A percentile compares a stretch with the other conserved stretches of the same genome.
Conservation (phyloP, 2,329 filamentous ascomycete species). For the Scytalidium sp. region DNA sequence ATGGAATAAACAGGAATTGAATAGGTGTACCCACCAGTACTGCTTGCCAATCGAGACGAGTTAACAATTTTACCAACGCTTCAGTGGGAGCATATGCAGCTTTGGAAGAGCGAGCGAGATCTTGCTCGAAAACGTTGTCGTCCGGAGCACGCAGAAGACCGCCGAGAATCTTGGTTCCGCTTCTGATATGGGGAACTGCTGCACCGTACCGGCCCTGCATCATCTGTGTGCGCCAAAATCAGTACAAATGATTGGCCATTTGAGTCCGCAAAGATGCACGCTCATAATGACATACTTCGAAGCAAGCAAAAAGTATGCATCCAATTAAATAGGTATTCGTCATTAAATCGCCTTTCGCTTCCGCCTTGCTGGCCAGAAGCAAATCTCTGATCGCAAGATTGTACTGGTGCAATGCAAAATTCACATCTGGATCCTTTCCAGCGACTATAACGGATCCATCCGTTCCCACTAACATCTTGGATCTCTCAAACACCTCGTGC, state of each 20-base stretch:
- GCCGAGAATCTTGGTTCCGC: background rate
- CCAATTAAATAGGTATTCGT: background rate
- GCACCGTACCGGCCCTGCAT: background rate
- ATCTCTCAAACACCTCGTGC: background rate
- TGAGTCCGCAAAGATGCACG: constrained; percentile 12
- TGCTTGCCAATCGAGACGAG: background rate
- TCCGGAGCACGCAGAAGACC: background rate
- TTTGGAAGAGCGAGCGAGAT: too few relatives aligned
- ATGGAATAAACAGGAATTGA: background rate
- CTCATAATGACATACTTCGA: background rate
- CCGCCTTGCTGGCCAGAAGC: background rate
- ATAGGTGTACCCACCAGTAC: background rate
- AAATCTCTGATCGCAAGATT: background rate
- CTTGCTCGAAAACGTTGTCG: too few relatives aligned
- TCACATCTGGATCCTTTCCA: background rate
- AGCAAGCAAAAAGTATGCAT: background rate
- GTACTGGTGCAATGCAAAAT: background rate
- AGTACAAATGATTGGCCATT: background rate
- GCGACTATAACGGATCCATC: background rate
- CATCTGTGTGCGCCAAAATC: background rate
- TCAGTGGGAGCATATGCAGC: background rate
- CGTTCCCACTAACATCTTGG: background rate
- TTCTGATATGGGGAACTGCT: background rate
- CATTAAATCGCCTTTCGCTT: background rate
- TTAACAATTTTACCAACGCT: background rate